Conservation (phyloP, 352 stramenopile species). For the Plasmopara viticola region DNA sequence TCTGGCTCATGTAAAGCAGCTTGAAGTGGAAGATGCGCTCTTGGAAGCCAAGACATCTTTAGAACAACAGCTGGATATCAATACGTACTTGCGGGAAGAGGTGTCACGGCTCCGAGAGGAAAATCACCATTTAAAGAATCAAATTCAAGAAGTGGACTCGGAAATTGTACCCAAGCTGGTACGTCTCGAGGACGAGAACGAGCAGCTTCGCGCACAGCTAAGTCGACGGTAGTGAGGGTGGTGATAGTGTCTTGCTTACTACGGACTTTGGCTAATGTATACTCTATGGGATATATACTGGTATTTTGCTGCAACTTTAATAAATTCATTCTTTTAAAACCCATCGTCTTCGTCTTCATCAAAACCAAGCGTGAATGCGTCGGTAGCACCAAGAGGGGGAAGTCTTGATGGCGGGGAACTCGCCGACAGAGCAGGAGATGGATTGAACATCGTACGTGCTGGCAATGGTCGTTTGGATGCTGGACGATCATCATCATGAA, state of each 20-base stretch:
- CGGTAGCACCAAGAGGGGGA: constrained; percentile 41
- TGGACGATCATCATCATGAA: constrained; percentile 36
- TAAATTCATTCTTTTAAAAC: constrained; percentile 22
- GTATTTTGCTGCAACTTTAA: too few relatives aligned
- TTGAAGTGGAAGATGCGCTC: constrained; percentile 79
- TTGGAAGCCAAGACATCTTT: constrained; percentile 81
- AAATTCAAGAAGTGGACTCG: constrained; percentile 82
- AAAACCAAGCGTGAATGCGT: constrained; percentile 58
- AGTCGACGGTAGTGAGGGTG: constrained; percentile 19
- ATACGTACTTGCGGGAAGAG: constrained; percentile 77
- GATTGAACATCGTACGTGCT: constrained; percentile 48
- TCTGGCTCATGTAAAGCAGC: constrained; percentile 64
- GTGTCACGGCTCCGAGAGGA: constrained; percentile 74
- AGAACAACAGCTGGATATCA: constrained; percentile 81
- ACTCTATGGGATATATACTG: not conserved
- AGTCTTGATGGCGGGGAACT: constrained; percentile 64
- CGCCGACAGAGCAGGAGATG: constrained; percentile 57
- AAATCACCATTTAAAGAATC: constrained; percentile 81
- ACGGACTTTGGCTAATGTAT: not conserved
- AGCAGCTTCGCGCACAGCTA: constrained; percentile 45
- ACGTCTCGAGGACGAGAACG: constrained; percentile 81
- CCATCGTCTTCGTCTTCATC: constrained; percentile 58
- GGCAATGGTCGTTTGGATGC: constrained; percentile 24
- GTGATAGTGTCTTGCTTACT: not conserved
- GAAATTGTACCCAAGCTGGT: constrained; percentile 78